phyloP scores from a whole-genome alignment of 2,329 filamentous ascomycete genomes.

The Paraconiothyrium sp. region DNA sequence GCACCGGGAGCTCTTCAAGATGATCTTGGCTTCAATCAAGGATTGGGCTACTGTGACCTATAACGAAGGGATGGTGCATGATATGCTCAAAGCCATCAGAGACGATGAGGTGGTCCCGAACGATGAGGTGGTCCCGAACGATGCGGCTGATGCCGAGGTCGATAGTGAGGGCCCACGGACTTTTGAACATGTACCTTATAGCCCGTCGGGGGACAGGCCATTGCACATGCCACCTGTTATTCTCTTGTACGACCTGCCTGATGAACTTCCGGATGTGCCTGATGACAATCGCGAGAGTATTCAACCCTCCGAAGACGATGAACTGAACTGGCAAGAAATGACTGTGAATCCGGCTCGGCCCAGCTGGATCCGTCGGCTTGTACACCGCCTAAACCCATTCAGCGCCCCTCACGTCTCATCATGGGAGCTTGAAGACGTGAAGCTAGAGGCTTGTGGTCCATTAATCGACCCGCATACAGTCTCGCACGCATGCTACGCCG shows the following conservation, averaged over 20 bases:
- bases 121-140: background rate
- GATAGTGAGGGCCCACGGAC: background rate
- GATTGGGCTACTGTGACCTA: background rate
- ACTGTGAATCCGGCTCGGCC: background rate
- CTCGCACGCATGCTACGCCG: background rate
- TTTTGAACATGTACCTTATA: background rate
- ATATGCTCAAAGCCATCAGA: background rate
- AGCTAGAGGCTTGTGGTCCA: constrained; percentile 3
- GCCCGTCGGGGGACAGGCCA: background rate
- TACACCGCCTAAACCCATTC: background rate
- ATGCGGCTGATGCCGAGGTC: background rate
- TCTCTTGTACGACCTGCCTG: background rate
- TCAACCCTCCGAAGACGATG: background rate
- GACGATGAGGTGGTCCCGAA: background rate
- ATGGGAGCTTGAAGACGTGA: background rate
- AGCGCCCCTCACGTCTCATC: background rate
- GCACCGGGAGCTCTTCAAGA: background rate
- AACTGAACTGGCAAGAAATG: background rate
- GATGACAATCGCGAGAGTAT: background rate
- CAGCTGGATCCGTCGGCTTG: background rate
- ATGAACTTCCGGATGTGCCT: background rate
- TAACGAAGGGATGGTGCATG: background rate
- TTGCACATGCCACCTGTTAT: background rate
- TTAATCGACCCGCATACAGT: background rate
- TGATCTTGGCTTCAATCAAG: background rate